phyloP scores from a whole-genome alignment of 2,329 filamentous ascomycete species.

The Calonectria henricotiae region DNA sequence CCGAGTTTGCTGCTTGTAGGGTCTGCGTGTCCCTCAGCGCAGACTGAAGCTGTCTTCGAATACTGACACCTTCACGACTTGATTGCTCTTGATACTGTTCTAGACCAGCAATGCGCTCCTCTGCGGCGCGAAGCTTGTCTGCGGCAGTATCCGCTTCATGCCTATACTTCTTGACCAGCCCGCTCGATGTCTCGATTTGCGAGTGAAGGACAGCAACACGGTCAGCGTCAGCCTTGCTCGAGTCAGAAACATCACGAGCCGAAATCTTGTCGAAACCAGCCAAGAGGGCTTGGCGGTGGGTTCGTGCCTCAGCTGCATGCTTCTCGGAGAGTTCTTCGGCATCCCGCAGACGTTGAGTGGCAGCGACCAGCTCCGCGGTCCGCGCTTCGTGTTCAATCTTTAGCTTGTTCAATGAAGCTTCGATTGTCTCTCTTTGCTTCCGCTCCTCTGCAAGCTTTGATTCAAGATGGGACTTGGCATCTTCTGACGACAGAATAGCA shows the following conservation, averaged over 20 bases:
- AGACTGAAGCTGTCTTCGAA: conserved; percentile 90
- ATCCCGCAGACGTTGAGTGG: conserved; percentile 83
- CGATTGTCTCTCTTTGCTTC: conserved; percentile 80
- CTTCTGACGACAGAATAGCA: conserved; percentile 84
- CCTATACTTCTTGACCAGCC: conserved; percentile 89
- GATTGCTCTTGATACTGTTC: conserved; percentile 98
- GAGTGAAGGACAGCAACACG: conserved; percentile 82
- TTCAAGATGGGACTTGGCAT: conserved; percentile 84
- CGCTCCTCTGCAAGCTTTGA: conserved; percentile 89
- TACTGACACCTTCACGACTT: conserved; percentile 90
- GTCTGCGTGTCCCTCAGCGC: conserved; percentile 87
- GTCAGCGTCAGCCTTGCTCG: conserved; percentile 71
- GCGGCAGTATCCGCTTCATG: conserved; percentile 88
- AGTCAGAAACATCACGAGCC: conserved; percentile 67
- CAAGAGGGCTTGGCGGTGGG: conserved; percentile 87
- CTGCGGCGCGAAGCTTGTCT: conserved; percentile 91
- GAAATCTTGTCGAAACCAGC: conserved; percentile 85
- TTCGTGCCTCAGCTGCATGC: conserved; percentile 88
- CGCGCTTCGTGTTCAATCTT: conserved; percentile 88
- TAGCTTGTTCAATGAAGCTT: conserved; percentile 83
- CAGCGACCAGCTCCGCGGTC: conserved; percentile 82
- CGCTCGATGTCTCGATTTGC: conserved; percentile 85
- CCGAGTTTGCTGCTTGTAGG: conserved; percentile 85
- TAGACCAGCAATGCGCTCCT: conserved; percentile 96
- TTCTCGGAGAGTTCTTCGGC: conserved; percentile 91